Evolutionary conservation across 2,329 filamentous ascomycete genomes (phyloP).

Genomic region (Xylaria polymorpha): DNA sequence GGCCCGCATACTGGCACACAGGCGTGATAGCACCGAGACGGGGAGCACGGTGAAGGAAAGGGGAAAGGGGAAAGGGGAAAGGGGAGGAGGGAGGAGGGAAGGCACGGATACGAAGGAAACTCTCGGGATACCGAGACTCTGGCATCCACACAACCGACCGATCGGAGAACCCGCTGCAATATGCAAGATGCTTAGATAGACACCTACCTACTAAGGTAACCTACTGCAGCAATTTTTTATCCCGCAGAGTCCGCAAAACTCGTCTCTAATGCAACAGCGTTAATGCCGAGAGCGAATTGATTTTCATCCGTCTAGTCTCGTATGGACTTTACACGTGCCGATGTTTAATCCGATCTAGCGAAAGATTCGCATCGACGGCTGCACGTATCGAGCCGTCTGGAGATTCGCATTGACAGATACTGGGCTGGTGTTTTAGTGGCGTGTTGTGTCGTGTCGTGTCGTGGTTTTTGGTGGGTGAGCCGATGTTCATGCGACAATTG

Average conservation of each 20-base stretch:
- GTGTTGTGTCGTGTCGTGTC: conserved; percentile 29
- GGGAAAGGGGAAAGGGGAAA: background rate
- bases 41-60: conserved; percentile 13
- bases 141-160: conserved; percentile 14
- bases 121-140: conserved; percentile 32
- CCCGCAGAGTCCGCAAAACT: conserved; percentile 2
- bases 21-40: background rate
- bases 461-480: conserved; percentile 26
- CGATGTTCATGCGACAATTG: conserved; percentile 17
- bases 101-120: conserved; percentile 3
- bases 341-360: conserved; percentile 8
- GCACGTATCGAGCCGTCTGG: background rate
- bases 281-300: conserved; percentile 4
- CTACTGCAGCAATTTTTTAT: conserved; percentile 13
- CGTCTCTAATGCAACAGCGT: conserved; percentile 12
- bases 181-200: conserved; percentile 26
- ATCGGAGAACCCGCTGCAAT: conserved; percentile 37
- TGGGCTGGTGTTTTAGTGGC: conserved; percentile 26
- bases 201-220: no score
- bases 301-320: background rate
- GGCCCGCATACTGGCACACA: background rate
- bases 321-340: background rate
- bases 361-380: background rate
- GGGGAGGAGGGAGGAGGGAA: background rate
- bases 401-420: conserved; percentile 20